These are phyloP conservation scores for Xylaria hypoxylon DNA, from an alignment of 2,329 filamentous ascomycete species.

Conservation along the genomic window DNA sequence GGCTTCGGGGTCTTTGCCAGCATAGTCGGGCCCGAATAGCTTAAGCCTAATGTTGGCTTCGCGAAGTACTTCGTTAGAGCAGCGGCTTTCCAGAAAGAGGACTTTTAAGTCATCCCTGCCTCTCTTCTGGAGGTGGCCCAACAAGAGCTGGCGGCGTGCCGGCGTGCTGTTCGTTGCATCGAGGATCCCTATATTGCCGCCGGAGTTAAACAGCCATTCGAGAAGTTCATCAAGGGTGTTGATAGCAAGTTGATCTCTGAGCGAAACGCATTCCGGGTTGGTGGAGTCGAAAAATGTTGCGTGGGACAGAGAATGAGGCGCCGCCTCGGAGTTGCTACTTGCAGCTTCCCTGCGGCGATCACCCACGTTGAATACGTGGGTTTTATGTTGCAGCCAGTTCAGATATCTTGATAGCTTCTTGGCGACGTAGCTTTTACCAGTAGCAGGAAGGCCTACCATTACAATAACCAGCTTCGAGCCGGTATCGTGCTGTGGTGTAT, in stretches of 20 bases:
- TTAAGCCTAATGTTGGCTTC: slow-evolving; percentile 36
- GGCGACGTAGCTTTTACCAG: slow-evolving; percentile 35
- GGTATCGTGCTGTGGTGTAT: slow-evolving; percentile 25
- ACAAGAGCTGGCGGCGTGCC: slow-evolving; percentile 29
- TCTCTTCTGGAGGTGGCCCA: slow-evolving; percentile 23
- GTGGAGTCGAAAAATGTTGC: slow-evolving; percentile 34
- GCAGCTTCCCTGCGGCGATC: slow-evolving; percentile 32
- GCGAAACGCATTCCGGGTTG: slow-evolving; percentile 30
- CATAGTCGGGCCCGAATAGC: slow-evolving; percentile 32
- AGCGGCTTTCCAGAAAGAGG: slow-evolving; percentile 34
- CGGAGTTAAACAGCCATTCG: slow-evolving; percentile 21
- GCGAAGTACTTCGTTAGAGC: slow-evolving; percentile 25
- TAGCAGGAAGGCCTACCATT: slow-evolving; percentile 36
- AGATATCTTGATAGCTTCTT: slow-evolving; percentile 35
- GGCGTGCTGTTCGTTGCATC: slow-evolving; percentile 36
- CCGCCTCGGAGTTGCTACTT: slow-evolving; percentile 4
- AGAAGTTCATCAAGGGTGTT: slow-evolving; percentile 34
- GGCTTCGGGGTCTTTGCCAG: slow-evolving; percentile 30
- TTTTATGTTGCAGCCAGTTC: slow-evolving; percentile 35
- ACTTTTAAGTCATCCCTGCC: slow-evolving; percentile 16
- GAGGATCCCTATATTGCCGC: slow-evolving; percentile 33
- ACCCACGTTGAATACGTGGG: slow-evolving; percentile 32
- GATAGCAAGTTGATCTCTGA: slow-evolving; percentile 34
- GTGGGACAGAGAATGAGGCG: slow-evolving; percentile 19
- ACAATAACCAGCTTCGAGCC: slow-evolving; percentile 33